Base-by-base conservation (phyloP, 2,329 filamentous ascomycete species). In the Aspergillus costaricaensis region DNA sequence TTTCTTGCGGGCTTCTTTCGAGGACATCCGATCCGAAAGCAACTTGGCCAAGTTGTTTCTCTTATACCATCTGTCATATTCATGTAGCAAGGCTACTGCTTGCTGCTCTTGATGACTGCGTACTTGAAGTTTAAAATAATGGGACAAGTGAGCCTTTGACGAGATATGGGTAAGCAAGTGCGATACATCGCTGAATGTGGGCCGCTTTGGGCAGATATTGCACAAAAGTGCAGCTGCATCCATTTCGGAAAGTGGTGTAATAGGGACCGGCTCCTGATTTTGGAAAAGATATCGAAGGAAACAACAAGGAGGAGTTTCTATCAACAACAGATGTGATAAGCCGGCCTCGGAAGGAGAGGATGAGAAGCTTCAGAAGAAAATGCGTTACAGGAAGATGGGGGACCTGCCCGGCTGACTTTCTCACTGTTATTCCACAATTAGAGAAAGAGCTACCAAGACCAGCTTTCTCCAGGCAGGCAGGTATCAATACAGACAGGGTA, bases 141-240 rank as follows among this genome's bases (percentile, higher is more conserved):
- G 86, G 61, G 92, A 88, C 36, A 97, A 81, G 74, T 98, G 94
- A n/a, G 90, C 90, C 74, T 97, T 97, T 65, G 93, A 97, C 61
- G 90, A 87, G 63, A 97, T 86, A 73, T 98, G 94, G 12, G 94
- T 98, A 72, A 98, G 85, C 39, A 97, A 82, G 76, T 97, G 94
- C 36, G 93, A 96, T 48, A 92, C 83, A 76, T 98, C 94, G 58
- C 92, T 96, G 78, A 97, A 97, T 30, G 79, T 85, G 41, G 91
- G 91, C 62, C 84, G 85, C 67, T 89, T 91, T 38, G 90, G 89
- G 74, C 94, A 98, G 67, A 96, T 88, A 70, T 83, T 88, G 85
- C 94, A 98, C 67, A 86, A 79, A 52, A 97, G 86, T 59, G 90
- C 87, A 61, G 92, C 88, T 47, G 67, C 65, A 67, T 76, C 74